Base-by-base conservation (phyloP, 2,329 filamentous ascomycete species). In the Hypoxylon sp. region DNA sequence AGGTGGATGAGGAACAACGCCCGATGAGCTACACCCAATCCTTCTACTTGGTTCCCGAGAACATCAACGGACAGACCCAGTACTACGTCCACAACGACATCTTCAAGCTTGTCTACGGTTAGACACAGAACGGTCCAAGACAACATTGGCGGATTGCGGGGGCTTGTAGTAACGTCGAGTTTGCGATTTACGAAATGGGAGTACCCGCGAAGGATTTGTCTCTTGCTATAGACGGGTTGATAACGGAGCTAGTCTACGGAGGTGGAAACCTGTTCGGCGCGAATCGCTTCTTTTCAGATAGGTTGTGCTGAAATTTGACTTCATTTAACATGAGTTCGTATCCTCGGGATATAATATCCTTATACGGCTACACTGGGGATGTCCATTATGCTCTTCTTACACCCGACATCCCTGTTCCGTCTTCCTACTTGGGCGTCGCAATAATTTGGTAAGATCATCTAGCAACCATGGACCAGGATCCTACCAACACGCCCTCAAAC, bases 51-150 rank as follows among this genome's bases (percentile, higher is more conserved):
- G 82, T 89, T 73, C 90, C 89, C 68, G 91, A 94, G 61, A 73
- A 77, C 56, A 60, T 71, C 57, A 70, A 68, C 56, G 64, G 64
- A 10, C 53, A 73, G 53, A 91, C 90, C 75, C 90, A 86, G 82
- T 97, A 92, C 85, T 98, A 89, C 81, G 92, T 98, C 79, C 91
- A 91, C 85, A 98, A 98, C 86, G 95, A 98, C 81, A 84, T 98
- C 80, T 98, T 98, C 90, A 93, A 93, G 83, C 89, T 98, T 70
- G 88, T 97, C 75, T 95, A 92, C 82, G 85, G 82, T 79, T 88
- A 84, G 71, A 70, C 20, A 50, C 37, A n/a, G n/a, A 50, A 60
- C 35, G 27, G 7, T 55, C 13, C 25, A 11, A 37, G 13, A 20
- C 30, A 13, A 46, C 20, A 27, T 30, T 31, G 11, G 40, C n/a